Conservation (phyloP, 2,329 filamentous ascomycete genomes). For the Microdochium trichocladiopsis region DNA sequence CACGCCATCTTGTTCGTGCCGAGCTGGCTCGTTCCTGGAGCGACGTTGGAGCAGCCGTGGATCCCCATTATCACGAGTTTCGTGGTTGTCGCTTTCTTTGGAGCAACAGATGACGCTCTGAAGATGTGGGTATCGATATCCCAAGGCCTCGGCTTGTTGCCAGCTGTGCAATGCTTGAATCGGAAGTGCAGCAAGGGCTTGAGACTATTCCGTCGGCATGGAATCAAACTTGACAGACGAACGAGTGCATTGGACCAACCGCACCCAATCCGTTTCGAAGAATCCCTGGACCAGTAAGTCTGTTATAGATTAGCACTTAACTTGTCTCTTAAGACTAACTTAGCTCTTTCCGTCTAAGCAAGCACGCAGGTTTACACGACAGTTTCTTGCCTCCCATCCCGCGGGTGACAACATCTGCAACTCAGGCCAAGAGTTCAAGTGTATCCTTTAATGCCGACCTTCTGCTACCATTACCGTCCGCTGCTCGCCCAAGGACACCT, state of each 20-base stretch:
- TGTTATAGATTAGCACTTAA: too few relatives aligned
- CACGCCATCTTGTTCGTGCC: slow-evolving; percentile 37
- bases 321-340: too few relatives aligned
- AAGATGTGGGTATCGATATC: slow-evolving; percentile 34
- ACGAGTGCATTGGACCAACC: too few relatives aligned
- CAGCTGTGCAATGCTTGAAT: not conserved
- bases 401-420: not conserved
- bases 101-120: slow-evolving; percentile 44
- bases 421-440: not conserved
- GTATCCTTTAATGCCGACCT: not conserved
- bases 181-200: too few relatives aligned
- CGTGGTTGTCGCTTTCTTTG: slow-evolving; percentile 47
- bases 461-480: not conserved
- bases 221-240: not conserved
- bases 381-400: not conserved
- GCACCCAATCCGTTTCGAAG: too few relatives aligned
- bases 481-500: not conserved
- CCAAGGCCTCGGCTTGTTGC: not conserved
- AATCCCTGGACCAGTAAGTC: too few relatives aligned
- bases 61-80: slow-evolving; percentile 38
- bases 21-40: slow-evolving; percentile 29
- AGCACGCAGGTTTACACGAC: not conserved
- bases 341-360: too few relatives aligned
- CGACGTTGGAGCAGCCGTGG: slow-evolving; percentile 38
- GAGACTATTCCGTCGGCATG: not conserved